A percentile compares a stretch with the other conserved stretches of the same genome.
These are phyloP conservation scores for Ophiocordyceps camponoti-floridani DNA, from an alignment of 2,329 filamentous ascomycete genomes.

Conservation along the genomic window DNA sequence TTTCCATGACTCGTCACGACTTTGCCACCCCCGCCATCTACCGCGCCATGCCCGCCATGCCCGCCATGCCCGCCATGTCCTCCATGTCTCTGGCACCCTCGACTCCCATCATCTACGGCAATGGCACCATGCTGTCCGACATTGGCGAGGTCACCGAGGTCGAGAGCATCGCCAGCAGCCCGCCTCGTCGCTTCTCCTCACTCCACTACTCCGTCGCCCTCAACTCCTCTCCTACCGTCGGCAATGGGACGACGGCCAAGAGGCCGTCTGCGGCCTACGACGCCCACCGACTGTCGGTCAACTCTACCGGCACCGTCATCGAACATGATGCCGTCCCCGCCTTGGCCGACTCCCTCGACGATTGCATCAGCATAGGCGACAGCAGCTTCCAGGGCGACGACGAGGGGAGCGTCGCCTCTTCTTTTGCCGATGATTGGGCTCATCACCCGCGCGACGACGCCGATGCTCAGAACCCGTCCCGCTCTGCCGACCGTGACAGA, in stretches of 20 bases:
- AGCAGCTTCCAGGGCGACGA: slow-evolving; percentile 50
- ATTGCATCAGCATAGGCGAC: slow-evolving; percentile 42
- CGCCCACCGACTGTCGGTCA: slow-evolving; percentile 33
- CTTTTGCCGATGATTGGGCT: slow-evolving; percentile 27
- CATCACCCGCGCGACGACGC: slow-evolving; percentile 4
- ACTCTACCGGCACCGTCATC: slow-evolving; percentile 43
- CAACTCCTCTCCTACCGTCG: slow-evolving; percentile 27
- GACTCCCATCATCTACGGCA: slow-evolving; percentile 51
- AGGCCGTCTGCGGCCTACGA: slow-evolving; percentile 20
- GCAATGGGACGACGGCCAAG: slow-evolving; percentile 21
- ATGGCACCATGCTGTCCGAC: slow-evolving; percentile 51
- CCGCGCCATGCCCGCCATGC: slow-evolving; percentile 3
- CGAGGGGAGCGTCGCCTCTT: slow-evolving; percentile 46
- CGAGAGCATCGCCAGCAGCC: slow-evolving; percentile 28
- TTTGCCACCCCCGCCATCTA: slow-evolving; percentile 16
- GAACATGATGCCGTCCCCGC: slow-evolving; percentile 14
- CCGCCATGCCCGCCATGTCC: no score
- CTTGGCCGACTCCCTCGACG: slow-evolving; percentile 44
- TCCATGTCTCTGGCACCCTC: slow-evolving; percentile 29
- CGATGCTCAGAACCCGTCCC: slow-evolving; percentile 1
- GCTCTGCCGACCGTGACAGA: slow-evolving; percentile 27
- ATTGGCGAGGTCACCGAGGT: slow-evolving; percentile 40
- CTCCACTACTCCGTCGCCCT: slow-evolving; percentile 15
- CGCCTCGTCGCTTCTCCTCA: slow-evolving; percentile 19
- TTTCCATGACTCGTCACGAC: slow-evolving; percentile 23